Percentiles rank a stretch among this genome's conserved stretches.
phyloP scores from a whole-genome alignment of 129 eudicot species.

The Tagetes erecta region DNA sequence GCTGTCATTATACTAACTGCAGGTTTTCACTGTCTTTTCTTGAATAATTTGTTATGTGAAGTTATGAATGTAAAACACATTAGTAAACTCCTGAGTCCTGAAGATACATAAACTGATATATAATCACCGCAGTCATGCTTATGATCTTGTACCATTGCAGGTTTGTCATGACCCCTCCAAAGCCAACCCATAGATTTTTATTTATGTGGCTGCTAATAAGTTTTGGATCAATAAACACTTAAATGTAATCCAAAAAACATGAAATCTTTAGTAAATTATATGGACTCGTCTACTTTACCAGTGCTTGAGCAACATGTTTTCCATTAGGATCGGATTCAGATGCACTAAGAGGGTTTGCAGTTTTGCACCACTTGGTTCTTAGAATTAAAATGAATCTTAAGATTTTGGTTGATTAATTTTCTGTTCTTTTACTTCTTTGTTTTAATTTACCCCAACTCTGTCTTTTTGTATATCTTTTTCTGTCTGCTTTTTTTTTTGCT shows the following conservation, averaged over 20 bases:
- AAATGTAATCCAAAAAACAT: not conserved
- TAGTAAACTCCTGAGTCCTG: not conserved
- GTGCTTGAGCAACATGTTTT: not conserved
- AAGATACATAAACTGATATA: constrained; percentile 12
- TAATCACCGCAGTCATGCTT: not conserved
- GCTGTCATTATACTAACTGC: not conserved
- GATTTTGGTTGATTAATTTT: constrained; percentile 16
- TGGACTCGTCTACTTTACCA: not conserved
- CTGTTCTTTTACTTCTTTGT: not conserved
- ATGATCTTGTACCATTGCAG: constrained; percentile 14
- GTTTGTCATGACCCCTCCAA: constrained; percentile 13
- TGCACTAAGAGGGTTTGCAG: not conserved
- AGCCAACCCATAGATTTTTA: constrained; percentile 6
- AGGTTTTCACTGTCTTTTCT: not conserved
- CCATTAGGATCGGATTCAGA: not conserved
- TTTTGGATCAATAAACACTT: constrained; percentile 5
- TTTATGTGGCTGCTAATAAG: constrained; percentile 7
- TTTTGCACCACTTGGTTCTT: not conserved
- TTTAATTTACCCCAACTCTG: not conserved
- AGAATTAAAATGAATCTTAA: not conserved
- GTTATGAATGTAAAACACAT: not conserved
- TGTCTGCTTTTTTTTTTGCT: not conserved
- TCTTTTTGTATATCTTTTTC: not conserved
- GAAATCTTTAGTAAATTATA: not conserved
- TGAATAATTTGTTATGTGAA: not conserved